Evolutionary conservation across 345 rosid species (phyloP), one percentile per base, ranked within the genome.

Genomic region (Gossypium raimondii): DNA sequence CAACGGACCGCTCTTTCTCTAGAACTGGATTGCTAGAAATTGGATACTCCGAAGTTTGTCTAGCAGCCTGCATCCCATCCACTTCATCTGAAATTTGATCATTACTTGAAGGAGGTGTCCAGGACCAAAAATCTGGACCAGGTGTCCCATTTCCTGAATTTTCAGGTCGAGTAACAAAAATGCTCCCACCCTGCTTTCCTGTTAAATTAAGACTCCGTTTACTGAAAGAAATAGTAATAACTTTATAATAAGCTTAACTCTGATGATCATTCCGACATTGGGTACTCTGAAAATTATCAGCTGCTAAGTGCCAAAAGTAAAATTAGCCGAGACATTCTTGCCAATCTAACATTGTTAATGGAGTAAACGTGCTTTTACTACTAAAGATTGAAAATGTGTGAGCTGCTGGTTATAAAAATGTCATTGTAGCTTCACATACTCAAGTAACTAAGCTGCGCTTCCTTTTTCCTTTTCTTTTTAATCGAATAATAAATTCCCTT

Each of bases 121-220:
- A 90, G 9, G 97, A 89, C 98, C 97, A 94, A 83, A 94, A 94
- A 75, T 94, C 97, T 1, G 98, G 98, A 71, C 98, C 97, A 29
- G 97, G 97, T 27, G 88, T 85, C 75, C 65, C 82, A 17, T 81
- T 76, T 29, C 86, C 86, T 60, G 97, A 80, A 57, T 77, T 74
- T 67, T 81, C 85, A 0, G 90, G 75, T 43, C 47, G 43, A 63
- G 92, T 84, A 64, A 87, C 80, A 48, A 84, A 67, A 9, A 83
- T 82, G 53, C 82, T 77, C 43, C 78, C 83, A 55, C 69, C 80
- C 74, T 81, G 76, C 43, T 38, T 51, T 74, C 89, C 94, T 89
- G 73, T 12, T 76, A 62, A 72, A 71, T 67, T 50, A 22, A 29
- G 57, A 56, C 10, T 77, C 22, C 44, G 62, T 24, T 38, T 11